Percentiles rank a stretch among this genome's conserved stretches.
These are phyloP conservation scores for Phytophthora tentaculata DNA, from an alignment of 352 stramenopile species.

Conservation along the genomic window DNA sequence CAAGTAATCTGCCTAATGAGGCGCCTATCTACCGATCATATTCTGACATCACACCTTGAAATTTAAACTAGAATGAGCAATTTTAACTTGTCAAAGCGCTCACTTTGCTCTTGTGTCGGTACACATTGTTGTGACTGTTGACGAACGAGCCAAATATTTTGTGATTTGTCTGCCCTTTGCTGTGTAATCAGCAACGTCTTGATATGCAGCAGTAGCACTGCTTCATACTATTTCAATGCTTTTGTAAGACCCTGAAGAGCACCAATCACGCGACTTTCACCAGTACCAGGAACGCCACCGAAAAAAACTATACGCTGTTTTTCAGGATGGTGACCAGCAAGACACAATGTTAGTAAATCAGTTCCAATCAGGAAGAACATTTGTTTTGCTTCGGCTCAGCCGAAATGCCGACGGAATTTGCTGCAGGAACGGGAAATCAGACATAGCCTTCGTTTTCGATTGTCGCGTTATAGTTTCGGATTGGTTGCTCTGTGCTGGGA, in stretches of 20 bases:
- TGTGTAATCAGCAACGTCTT: too few relatives aligned
- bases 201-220: conserved; percentile 7
- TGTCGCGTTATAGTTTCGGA: not conserved
- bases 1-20: not conserved
- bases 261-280: conserved; percentile 12
- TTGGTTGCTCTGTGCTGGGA: not conserved
- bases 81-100: conserved; percentile 3
- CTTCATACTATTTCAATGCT: not conserved
- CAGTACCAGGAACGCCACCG: conserved; percentile 1
- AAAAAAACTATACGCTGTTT: conserved; percentile 1
- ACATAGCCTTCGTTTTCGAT: not conserved
- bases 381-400: conserved; percentile 18
- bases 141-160: conserved; percentile 12
- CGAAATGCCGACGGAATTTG: not conserved
- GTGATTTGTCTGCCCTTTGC: conserved; percentile 14
- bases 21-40: conserved; percentile 4
- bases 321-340: not conserved
- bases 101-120: conserved; percentile 1
- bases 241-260: conserved; percentile 5
- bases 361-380: not conserved
- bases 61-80: conserved; percentile 16
- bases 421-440: not conserved
- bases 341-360: not conserved
- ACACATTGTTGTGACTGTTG: not conserved
- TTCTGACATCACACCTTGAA: conserved; percentile 1